Evolutionary conservation across 495 filamentous ascomycete species (phyloP).

Genomic region (Neurospora sp.): DNA sequence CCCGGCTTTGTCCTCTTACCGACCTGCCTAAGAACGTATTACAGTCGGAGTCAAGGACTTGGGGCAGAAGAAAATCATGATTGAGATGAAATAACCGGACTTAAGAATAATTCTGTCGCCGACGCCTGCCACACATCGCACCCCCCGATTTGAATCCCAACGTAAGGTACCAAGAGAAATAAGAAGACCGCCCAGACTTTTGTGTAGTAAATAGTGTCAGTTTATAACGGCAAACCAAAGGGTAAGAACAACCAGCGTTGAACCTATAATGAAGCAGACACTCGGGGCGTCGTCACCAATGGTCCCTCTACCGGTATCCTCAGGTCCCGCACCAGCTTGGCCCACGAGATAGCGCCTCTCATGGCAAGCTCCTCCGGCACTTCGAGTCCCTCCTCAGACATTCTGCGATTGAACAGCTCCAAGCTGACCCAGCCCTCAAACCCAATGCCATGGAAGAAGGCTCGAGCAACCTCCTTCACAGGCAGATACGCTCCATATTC

Average conservation of each 20-base stretch:
- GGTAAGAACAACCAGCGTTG: not conserved
- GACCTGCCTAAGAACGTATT: not conserved
- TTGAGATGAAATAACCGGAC: not conserved
- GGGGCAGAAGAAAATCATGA: not conserved
- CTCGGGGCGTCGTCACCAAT: slow-evolving; percentile 1
- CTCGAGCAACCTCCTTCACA: slow-evolving; percentile 48
- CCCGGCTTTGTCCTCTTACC: not conserved
- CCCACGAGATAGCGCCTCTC: slow-evolving; percentile 54
- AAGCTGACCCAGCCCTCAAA: slow-evolving; percentile 72
- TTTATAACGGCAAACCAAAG: not conserved
- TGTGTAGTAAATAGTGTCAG: not conserved
- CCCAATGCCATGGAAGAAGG: slow-evolving; percentile 53
- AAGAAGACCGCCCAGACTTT: not conserved
- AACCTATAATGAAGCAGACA: slow-evolving; percentile 21
- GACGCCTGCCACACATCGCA: not conserved
- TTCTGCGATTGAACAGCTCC: slow-evolving; percentile 64
- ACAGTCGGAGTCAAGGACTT: not conserved
- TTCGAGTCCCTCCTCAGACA: slow-evolving; percentile 39
- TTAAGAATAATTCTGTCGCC: not conserved
- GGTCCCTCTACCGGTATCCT: slow-evolving; percentile 39
- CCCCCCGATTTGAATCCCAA: not conserved
- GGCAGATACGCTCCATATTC: slow-evolving; percentile 65
- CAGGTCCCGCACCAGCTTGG: slow-evolving; percentile 46
- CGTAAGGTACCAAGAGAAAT: not conserved
- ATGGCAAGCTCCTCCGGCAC: slow-evolving; percentile 55